Evolutionary conservation across 2,329 filamentous ascomycete genomes (phyloP).

Genomic region (Chaetomium globosum): DNA sequence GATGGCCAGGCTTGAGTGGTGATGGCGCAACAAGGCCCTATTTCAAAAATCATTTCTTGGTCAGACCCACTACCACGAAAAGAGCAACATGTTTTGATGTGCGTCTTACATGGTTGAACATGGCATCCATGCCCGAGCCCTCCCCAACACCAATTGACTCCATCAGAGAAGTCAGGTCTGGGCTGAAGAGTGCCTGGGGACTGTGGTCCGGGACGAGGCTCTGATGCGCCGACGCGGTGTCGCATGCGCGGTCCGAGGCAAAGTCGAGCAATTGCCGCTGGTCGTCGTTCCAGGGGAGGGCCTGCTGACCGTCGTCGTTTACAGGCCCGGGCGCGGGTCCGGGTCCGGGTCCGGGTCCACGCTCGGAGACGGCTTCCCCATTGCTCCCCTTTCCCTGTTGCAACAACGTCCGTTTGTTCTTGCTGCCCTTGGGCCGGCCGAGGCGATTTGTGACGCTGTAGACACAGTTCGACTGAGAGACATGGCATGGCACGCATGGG

Average conservation of each 20-base stretch:
- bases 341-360: neutral
- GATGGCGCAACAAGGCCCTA: neutral
- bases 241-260: neutral
- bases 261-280: neutral
- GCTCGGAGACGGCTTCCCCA: neutral
- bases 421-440: constrained; percentile 3
- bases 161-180: neutral
- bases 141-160: constrained; percentile 3
- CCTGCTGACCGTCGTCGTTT: neutral
- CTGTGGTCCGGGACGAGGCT: neutral
- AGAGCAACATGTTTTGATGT: neutral
- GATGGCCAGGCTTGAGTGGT: neutral
- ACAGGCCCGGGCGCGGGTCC: neutral
- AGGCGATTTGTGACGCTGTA: constrained; percentile 2
- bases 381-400: neutral
- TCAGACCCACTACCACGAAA: neutral
- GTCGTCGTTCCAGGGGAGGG: neutral
- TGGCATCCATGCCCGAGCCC: neutral
- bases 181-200: neutral
- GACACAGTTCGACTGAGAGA: constrained; percentile 1
- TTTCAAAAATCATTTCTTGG: neutral
- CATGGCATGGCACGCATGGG: neutral
- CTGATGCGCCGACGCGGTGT: no score
- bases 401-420: neutral
- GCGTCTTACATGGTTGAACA: neutral